These are phyloP conservation scores for Russula griseocarnosa DNA, from an alignment of 768 basidiomycete species.

Conservation along the genomic window DNA sequence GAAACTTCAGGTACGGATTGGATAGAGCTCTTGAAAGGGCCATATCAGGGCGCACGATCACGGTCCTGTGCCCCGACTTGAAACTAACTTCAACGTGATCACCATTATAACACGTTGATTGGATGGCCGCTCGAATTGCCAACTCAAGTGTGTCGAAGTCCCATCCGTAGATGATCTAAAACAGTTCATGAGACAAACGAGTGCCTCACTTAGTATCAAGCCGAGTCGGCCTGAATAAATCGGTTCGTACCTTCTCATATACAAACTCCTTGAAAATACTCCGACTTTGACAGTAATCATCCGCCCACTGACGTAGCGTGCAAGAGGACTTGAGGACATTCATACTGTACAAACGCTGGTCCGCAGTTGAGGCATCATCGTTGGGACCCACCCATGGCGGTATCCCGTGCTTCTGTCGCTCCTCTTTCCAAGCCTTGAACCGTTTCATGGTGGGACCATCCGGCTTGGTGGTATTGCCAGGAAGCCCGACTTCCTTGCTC, in stretches of 20 bases:
- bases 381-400: slow-evolving; percentile 44
- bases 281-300: slow-evolving; percentile 69
- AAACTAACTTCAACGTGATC: slow-evolving; percentile 50
- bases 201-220: background rate
- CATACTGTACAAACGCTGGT: slow-evolving; percentile 9
- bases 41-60: slow-evolving; percentile 68
- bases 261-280: slow-evolving; percentile 76
- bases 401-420: slow-evolving; percentile 47
- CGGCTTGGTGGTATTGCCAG: slow-evolving; percentile 39
- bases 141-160: slow-evolving; percentile 41
- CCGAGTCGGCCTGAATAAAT: slow-evolving; percentile 2
- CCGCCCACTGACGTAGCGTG: slow-evolving; percentile 57
- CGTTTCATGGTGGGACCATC: slow-evolving; percentile 42
- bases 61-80: slow-evolving; percentile 41
- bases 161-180: slow-evolving; percentile 59
- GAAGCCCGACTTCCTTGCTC: slow-evolving; percentile 51
- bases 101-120: slow-evolving; percentile 41
- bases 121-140: slow-evolving; percentile 40
- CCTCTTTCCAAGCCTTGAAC: slow-evolving; percentile 44
- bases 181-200: background rate
- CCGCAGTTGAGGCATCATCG: background rate
- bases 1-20: slow-evolving; percentile 64
- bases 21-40: slow-evolving; percentile 61
- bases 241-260: slow-evolving; percentile 53
- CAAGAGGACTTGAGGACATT: slow-evolving; percentile 30